Base-by-base conservation (phyloP, 805 yeast genomes). In the Yueomyces sp. region DNA sequence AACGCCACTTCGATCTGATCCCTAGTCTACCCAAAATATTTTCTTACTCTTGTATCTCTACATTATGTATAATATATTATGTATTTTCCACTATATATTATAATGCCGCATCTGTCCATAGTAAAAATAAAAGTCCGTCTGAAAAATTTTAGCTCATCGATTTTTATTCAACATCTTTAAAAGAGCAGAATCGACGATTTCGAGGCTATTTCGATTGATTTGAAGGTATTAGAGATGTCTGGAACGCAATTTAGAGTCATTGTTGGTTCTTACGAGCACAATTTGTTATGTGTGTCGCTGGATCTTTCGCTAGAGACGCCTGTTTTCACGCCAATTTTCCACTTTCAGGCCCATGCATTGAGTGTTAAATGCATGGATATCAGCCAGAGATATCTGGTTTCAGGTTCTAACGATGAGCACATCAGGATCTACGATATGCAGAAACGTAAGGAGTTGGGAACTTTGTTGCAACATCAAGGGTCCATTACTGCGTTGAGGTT, bases 261-360 rank as follows among this genome's bases (percentile, higher is more conserved):
- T 53, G 94, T 85, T 9, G 98, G 98, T 28, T 87, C 96, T 0
- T 92, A 92, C 55, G 98, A 92, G 65, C 98, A 92, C 65, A 85
- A 87, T 49, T 64, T 92, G 40, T 66, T 88, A 37, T 87, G 96
- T 68, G 69, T 87, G 12, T 85, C 96, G 1, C 66, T 85, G 39
- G 72, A 79, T n/a, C 53, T 85, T 28, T 73, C 77, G 2, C 41
- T 45, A 30, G 43, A 42, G 26, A 67, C 72, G 6, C 79, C 87
- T 1, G 69, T 85, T 7, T 92, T 92, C 66, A 87, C 86, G 40
- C 95, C 97, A 2, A 80, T 92, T 38, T 92, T 92, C 69, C 96
- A 92, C 61, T 90, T 92, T 64, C 86, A 90, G 53, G 95, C 98
- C 1, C 98, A 92, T 63, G 70, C 95, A 0, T 71, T 86, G 42